A percentile compares a stretch with the other conserved stretches of the same genome.
Conservation (phyloP, 345 rosid genomes). For the Clarkia xantiana region DNA sequence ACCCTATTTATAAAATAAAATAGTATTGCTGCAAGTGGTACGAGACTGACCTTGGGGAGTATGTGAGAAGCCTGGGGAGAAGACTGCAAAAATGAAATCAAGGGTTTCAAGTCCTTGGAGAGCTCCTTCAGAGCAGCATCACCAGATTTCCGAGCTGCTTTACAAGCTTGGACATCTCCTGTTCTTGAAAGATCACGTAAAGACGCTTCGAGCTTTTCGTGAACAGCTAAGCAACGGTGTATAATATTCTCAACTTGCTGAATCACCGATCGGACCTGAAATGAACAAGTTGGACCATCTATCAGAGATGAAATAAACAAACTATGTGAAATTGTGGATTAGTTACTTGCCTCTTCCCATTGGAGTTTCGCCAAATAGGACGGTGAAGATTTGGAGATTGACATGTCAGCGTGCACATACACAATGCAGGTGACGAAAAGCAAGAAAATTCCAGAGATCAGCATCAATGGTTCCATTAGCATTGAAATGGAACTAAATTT, state of each 20-base stretch:
- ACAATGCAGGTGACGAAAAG: constrained; percentile 60
- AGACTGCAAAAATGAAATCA: constrained; percentile 51
- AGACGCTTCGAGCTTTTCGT: constrained; percentile 80
- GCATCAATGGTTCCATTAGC: constrained; percentile 83
- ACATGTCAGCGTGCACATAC: constrained; percentile 64
- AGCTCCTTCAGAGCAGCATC: constrained; percentile 68
- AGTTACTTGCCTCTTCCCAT: constrained; percentile 73
- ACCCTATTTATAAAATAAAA: too few relatives aligned
- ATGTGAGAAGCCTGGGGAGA: constrained; percentile 56
- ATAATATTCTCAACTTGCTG: constrained; percentile 51
- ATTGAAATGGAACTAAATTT: constrained; percentile 66
- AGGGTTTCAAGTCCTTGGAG: constrained; percentile 56
- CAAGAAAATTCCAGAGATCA: constrained; percentile 62
- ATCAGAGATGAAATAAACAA: neutral
- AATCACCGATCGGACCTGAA: constrained; percentile 59
- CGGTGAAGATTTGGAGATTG: constrained; percentile 88
- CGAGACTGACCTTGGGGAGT: constrained; percentile 57
- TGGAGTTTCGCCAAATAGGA: constrained; percentile 86
- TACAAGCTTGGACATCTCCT: constrained; percentile 87
- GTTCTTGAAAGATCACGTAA: constrained; percentile 80
- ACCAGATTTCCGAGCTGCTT: constrained; percentile 66
- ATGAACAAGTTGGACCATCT: constrained; percentile 5
- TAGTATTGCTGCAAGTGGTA: too few relatives aligned
- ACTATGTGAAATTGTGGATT: neutral
- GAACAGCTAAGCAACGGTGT: constrained; percentile 46